Evolutionary conservation across 2,329 filamentous ascomycete genomes (phyloP).

Genomic region (Myriangium duriaei): DNA sequence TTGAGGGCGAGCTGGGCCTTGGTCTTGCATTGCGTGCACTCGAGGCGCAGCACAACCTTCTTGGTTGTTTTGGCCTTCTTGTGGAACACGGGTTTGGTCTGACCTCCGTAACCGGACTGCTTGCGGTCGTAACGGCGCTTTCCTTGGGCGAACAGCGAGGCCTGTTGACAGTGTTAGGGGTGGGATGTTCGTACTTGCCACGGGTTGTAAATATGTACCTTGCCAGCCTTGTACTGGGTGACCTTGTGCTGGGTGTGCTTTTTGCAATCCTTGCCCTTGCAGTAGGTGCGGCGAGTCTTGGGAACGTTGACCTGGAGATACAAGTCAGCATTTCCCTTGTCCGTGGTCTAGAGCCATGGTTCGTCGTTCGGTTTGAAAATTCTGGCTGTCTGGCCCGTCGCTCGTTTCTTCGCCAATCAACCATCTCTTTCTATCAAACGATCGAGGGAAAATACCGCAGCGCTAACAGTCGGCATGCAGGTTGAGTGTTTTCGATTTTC

Average conservation of each 20-base stretch:
- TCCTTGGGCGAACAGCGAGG: constrained; percentile 92
- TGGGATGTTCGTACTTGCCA: neutral
- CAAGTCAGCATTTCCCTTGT: constrained; percentile 2
- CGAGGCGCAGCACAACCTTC: constrained; percentile 97
- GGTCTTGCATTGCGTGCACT: constrained; percentile 96
- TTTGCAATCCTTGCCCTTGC: constrained; percentile 89
- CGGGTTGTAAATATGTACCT: constrained; percentile 51
- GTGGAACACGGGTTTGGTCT: constrained; percentile 99
- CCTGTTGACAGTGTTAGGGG: constrained; percentile 33
- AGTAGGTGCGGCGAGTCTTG: constrained; percentile 95
- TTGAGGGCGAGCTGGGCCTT: constrained; percentile 97
- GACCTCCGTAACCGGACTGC: constrained; percentile 99
- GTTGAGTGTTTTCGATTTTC: too few species aligned
- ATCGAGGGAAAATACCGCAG: too few species aligned
- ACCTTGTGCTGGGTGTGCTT: constrained; percentile 72
- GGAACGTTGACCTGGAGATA: constrained; percentile 81
- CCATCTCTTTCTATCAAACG: too few species aligned
- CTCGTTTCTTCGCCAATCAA: too few species aligned
- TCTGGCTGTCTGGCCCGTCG: neutral
- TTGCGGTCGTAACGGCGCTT: constrained; percentile 99
- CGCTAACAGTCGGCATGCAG: too few species aligned
- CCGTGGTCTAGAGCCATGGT: too few species aligned
- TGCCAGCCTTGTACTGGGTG: constrained; percentile 94
- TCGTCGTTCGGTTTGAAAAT: too few species aligned
- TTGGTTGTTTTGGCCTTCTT: constrained; percentile 99